Evolutionary conservation across 108 stramenopile genomes (phyloP).

Genomic region (Cyclotella sp.): DNA sequence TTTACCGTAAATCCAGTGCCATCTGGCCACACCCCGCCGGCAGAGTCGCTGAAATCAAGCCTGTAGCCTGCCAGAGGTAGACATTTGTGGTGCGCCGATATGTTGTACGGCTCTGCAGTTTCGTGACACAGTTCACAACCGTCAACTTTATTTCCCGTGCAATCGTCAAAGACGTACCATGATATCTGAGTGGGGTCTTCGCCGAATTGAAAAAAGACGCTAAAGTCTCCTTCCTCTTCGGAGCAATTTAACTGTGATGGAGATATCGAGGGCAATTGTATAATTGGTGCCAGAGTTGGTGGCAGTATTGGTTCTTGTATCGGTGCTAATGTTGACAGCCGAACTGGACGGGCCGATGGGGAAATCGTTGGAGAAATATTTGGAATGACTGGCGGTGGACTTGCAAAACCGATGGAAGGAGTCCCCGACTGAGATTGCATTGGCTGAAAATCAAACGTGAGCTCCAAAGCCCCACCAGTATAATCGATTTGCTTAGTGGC

Average conservation of each 20-base stretch:
- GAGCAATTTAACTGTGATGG: not conserved
- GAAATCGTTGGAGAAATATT: too few species aligned
- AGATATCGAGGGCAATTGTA: not conserved
- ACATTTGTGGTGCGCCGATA: not conserved
- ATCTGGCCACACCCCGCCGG: not conserved
- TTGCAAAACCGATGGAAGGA: too few species aligned
- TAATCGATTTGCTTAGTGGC: not conserved
- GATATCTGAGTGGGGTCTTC: not conserved
- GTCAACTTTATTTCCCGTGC: not conserved
- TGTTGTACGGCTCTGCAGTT: not conserved
- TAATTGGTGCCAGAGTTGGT: not conserved
- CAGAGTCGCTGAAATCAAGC: not conserved
- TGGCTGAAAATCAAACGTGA: not conserved
- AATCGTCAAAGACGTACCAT: not conserved
- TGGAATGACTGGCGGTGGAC: not conserved
- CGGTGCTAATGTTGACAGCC: too few species aligned
- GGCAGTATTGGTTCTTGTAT: too few species aligned
- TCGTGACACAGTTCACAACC: not conserved
- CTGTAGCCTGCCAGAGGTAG: not conserved
- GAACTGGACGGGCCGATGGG: too few species aligned
- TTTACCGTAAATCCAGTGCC: not conserved
- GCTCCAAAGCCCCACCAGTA: constrained; percentile 1
- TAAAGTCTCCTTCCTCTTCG: not conserved
- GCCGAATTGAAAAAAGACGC: not conserved
- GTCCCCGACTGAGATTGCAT: not conserved